phyloP scores from a whole-genome alignment of 306 rosid species.

The Herpetospermum pedunculosum region DNA sequence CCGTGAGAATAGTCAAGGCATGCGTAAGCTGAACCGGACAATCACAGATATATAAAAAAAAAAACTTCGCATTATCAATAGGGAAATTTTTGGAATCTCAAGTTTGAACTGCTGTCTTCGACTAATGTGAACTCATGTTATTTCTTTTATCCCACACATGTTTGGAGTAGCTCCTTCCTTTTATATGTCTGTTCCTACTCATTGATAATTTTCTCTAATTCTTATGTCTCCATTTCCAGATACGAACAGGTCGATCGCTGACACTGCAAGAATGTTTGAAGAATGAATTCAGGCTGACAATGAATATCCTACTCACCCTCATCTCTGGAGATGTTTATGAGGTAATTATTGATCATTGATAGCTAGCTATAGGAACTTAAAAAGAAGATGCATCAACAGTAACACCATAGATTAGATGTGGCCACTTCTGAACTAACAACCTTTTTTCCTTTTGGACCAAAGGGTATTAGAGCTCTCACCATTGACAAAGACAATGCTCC shows the following conservation, averaged over 20 bases:
- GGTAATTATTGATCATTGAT: constrained; percentile 32
- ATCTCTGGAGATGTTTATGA: constrained; percentile 84
- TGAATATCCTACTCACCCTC: constrained; percentile 44
- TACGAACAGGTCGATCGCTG: constrained; percentile 72
- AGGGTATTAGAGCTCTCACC: constrained; percentile 94
- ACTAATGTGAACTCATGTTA: not conserved
- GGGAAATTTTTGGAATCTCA: not conserved
- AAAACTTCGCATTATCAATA: not conserved
- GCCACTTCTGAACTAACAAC: constrained; percentile 16
- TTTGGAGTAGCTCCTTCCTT: not conserved
- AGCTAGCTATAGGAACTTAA: not conserved
- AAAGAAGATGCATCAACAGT: not conserved
- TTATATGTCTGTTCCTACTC: too few species aligned
- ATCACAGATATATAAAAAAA: too few species aligned
- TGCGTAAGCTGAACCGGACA: too few species aligned
- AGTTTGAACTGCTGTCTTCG: not conserved
- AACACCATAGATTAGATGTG: too few species aligned
- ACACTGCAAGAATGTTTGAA: constrained; percentile 62
- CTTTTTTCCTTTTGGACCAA: constrained; percentile 18
- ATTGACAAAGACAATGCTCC: constrained; percentile 93
- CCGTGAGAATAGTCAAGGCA: too few species aligned
- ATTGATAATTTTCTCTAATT: too few species aligned
- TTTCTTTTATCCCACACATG: not conserved
- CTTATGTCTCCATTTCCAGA: constrained; percentile 22
- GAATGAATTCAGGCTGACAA: constrained; percentile 73